A percentile compares a stretch with the other conserved stretches of the same genome.
phyloP scores from a whole-genome alignment of 495 filamentous ascomycete species.

The Amniculicola lignicola region DNA sequence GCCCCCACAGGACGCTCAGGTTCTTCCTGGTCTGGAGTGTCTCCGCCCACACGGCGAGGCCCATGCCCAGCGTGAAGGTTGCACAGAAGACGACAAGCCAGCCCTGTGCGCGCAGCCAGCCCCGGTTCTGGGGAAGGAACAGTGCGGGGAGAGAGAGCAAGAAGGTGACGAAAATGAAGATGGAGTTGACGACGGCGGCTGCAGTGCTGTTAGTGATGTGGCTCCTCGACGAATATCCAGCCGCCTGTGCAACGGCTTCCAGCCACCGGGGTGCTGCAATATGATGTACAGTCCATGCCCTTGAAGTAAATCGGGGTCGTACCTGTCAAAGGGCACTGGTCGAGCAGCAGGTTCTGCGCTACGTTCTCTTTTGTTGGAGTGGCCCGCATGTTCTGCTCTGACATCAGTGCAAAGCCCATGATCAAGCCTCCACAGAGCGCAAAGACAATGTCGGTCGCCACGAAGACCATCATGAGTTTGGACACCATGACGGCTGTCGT shows the following conservation, averaged over 20 bases:
- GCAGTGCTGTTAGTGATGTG: slow-evolving; percentile 17
- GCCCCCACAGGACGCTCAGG: slow-evolving; percentile 54
- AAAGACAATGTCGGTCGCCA: slow-evolving; percentile 56
- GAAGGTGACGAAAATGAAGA: slow-evolving; percentile 59
- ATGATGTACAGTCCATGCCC: slow-evolving; percentile 5
- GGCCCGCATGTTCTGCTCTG: slow-evolving; percentile 48
- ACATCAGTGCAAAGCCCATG: slow-evolving; percentile 59
- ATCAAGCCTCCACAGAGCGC: slow-evolving; percentile 61
- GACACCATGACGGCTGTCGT: slow-evolving; percentile 30
- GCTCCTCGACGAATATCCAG: neutral
- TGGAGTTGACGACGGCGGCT: slow-evolving; percentile 65
- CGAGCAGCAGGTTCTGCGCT: slow-evolving; percentile 60
- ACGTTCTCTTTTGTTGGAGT: slow-evolving; percentile 53
- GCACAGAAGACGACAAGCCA: slow-evolving; percentile 59
- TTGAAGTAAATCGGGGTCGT: slow-evolving; percentile 24
- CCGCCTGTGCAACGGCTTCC: neutral
- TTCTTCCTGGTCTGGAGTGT: slow-evolving; percentile 62
- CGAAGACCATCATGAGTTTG: slow-evolving; percentile 37
- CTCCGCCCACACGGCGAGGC: slow-evolving; percentile 65
- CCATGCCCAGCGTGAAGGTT: slow-evolving; percentile 62
- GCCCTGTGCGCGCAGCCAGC: slow-evolving; percentile 49
- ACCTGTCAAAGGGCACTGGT: slow-evolving; percentile 60
- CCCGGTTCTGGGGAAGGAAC: slow-evolving; percentile 39
- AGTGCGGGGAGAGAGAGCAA: slow-evolving; percentile 42
- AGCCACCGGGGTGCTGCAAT: slow-evolving; percentile 3